Evolutionary conservation across 768 basidiomycete species (phyloP).

Genomic region (Suillus decipiens): DNA sequence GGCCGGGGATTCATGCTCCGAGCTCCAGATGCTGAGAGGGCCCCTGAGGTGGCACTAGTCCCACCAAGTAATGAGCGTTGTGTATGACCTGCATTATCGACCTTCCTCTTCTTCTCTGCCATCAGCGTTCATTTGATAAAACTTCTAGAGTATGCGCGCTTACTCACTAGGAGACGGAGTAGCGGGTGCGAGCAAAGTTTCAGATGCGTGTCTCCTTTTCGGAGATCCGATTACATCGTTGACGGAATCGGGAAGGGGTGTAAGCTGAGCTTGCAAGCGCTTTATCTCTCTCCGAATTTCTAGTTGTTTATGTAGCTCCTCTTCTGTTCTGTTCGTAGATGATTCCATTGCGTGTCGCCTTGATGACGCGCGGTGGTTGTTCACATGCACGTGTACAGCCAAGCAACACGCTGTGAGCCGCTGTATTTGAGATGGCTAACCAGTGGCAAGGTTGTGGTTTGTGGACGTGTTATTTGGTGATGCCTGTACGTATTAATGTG

Average conservation of each 20-base stretch:
- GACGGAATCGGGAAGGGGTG: constrained; percentile 32
- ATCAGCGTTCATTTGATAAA: constrained; percentile 8
- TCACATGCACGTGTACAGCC: background rate
- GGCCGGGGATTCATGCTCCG: background rate
- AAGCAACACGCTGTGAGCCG: background rate
- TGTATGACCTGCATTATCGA: constrained; percentile 32
- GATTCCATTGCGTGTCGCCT: constrained; percentile 51
- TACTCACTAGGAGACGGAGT: constrained; percentile 72
- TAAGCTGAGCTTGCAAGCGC: constrained; percentile 54
- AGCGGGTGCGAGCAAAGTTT: constrained; percentile 43
- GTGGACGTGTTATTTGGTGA: constrained; percentile 26
- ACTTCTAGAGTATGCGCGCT: background rate
- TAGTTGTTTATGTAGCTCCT: constrained; percentile 44
- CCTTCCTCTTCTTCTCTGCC: constrained; percentile 46
- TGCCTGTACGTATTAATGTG: constrained; percentile 8
- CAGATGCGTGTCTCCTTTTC: constrained; percentile 47
- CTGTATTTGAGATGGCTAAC: constrained; percentile 5
- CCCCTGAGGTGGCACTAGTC: constrained; percentile 14
- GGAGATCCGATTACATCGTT: constrained; percentile 37
- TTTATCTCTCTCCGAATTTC: constrained; percentile 59
- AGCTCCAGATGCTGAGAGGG: constrained; percentile 19
- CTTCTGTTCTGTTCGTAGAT: constrained; percentile 40
- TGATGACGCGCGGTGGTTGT: background rate
- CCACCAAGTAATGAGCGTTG: constrained; percentile 20
- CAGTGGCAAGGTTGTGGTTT: background rate